Evolutionary conservation across 352 stramenopile genomes (phyloP), one percentile per base, ranked within the genome.

Genomic region (Phytophthora sansomeana): DNA sequence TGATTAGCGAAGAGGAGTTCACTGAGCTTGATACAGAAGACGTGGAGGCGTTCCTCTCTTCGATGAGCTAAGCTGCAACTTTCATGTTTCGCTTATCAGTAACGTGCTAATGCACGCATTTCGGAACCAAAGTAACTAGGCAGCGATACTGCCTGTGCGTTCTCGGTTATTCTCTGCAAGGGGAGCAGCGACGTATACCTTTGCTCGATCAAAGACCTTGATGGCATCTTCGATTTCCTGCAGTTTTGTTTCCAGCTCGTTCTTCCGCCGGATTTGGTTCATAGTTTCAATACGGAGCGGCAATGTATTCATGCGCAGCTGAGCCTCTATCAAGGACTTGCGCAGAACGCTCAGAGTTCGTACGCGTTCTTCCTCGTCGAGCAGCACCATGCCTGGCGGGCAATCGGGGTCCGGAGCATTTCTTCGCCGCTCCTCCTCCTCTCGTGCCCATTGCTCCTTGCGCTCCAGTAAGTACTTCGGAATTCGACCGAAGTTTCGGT

Each of bases 171-270:
- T 72, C 17, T 69, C 26, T 32, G 41, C 36, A 54, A 73, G 53
- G 9, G 78, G 72, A 4, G 75, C 81, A 17, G 85, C 68, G n/a
- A 97, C 77, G 35, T 92, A 96, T 24, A 98, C 90, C 74, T 95
- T 97, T 0, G 74, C 38, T 10, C 87, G 83, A 54, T 84, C 84
- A 38, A 97, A 98, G 14, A 97, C 87, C 29, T 83, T 85, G 69
- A 97, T 96, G 19, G 92, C 91, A 49, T 94, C 86, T 30, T 97
- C 91, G 43, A 97, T 97, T 59, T 97, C 91, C 56, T 85, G 84
- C 14, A 97, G 65, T 50, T 95, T 93, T 16, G 71, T 63, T 41
- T 97, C 87, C 3, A 97, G 64, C 35, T 87, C 86, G 33, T 92
- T 84, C 64, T 96, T 95, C 41, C 83, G 77, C 26, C 85, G 83